Evolutionary conservation across 768 basidiomycete genomes (phyloP), one percentile per base, ranked within the genome.

Genomic region (Tylopilus cervinicoccineus): DNA sequence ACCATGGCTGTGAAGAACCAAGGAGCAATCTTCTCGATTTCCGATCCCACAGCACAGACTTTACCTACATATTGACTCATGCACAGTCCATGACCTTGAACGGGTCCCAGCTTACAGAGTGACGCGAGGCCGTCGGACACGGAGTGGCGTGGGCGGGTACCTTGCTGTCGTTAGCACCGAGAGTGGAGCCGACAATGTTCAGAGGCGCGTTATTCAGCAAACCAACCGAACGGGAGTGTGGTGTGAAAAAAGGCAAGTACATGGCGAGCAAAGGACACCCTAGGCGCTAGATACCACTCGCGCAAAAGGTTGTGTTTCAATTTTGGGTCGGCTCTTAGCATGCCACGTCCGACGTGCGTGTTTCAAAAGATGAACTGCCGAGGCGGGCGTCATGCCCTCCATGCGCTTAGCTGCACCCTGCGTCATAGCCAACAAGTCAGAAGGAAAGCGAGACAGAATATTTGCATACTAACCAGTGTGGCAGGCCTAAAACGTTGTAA

Each of bases 361-460:
- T 56, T 76, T 79, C 53, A 93, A 70, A 22, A 94, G 63, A 33
- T 74, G 73, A 12, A 91, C 73, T n/a, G 87, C 70, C 1, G 81
- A 80, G 0, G 83, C 76, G 2, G 92, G 92, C 4, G 93, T 95
- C 79, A 94, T 89, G 8, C 93, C 93, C 62, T 94, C 92, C 81
- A 94, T 92, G 23, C 92, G 74, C 65, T 92, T 93, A 14, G 88
- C 93, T 4, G 87, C 86, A n/a, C 92, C 92, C 91, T 93, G n/a
- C 26, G 45, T 5, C 3, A 39, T 42, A 2, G 23, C 27, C 28
- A 11, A 51, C 37, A 20, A 12, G 48, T 50, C 44, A 39, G 47
- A 28, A 12, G 7, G 38, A 8, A 24, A 28, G n/a, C 34, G 28
- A 23, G 37, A 17, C 0, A 14, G 5, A 5, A 3, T 13, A 27